These are phyloP conservation scores for Chimonanthus salicifolius DNA, from an alignment of 164 flowering plant genomes.

Conservation along the genomic window DNA sequence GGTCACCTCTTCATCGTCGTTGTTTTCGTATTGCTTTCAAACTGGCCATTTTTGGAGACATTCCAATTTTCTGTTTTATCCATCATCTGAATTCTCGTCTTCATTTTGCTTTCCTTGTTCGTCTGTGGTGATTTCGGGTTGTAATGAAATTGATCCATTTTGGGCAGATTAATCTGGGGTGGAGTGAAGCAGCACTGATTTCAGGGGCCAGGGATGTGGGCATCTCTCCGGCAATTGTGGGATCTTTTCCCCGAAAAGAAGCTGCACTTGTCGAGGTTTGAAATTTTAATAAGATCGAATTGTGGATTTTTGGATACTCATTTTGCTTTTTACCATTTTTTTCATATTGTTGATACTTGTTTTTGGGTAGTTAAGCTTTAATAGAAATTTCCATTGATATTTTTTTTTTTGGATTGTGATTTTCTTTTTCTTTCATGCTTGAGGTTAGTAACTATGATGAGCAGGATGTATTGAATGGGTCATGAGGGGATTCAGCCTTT, in stretches of 20 bases:
- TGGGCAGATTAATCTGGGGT: conserved; percentile 64
- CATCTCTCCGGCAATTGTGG: conserved; percentile 83
- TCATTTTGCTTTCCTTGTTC: not conserved
- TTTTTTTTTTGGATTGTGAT: not conserved
- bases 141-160: not conserved
- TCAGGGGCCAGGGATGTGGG: conserved; percentile 87
- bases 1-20: not conserved
- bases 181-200: conserved; percentile 86
- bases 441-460: not conserved
- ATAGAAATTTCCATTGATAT: not conserved
- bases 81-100: not conserved
- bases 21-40: not conserved
- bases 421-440: not conserved
- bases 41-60: not conserved
- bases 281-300: not conserved
- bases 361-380: not conserved
- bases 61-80: not conserved
- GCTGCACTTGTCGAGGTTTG: conserved; percentile 92
- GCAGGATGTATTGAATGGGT: not conserved
- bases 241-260: conserved; percentile 81
- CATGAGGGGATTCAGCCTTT: not conserved
- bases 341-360: not conserved
- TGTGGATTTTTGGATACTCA: not conserved
- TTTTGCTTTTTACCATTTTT: not conserved
- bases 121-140: too few relatives aligned